phyloP scores from a whole-genome alignment of 2,329 filamentous ascomycete species.

The Xylariomycetidae sp. region DNA sequence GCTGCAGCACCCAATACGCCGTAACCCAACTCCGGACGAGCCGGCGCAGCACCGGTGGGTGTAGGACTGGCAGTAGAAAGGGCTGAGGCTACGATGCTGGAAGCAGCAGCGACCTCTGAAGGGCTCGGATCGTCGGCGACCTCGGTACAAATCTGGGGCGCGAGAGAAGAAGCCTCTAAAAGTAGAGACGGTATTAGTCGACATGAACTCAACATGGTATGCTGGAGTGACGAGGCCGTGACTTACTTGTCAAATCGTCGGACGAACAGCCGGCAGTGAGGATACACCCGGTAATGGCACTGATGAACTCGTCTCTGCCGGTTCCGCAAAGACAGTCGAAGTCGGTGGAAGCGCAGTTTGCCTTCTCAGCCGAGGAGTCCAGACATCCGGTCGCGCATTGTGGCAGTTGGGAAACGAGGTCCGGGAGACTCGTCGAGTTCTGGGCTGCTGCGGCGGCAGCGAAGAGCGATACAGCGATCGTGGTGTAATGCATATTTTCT shows the following conservation, averaged over 20 bases:
- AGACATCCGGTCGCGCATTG: slow-evolving; percentile 24
- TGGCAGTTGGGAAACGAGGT: slow-evolving; percentile 24
- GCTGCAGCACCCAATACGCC: slow-evolving; percentile 22
- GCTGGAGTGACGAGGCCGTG: background rate
- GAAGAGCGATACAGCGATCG: slow-evolving; percentile 17
- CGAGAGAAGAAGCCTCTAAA: slow-evolving; percentile 16
- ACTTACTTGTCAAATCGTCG: slow-evolving; percentile 21
- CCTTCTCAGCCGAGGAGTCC: slow-evolving; percentile 12
- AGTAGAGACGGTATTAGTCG: slow-evolving; percentile 5
- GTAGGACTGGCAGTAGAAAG: slow-evolving; percentile 15
- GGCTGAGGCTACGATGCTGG: slow-evolving; percentile 21
- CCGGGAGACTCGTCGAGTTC: slow-evolving; percentile 20
- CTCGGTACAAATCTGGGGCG: slow-evolving; percentile 22
- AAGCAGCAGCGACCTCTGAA: slow-evolving; percentile 25
- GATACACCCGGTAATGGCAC: slow-evolving; percentile 17
- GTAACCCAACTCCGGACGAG: slow-evolving; percentile 20
- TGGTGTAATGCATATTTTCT: too few relatives aligned
- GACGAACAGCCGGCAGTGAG: slow-evolving; percentile 11
- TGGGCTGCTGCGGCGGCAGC: slow-evolving; percentile 18
- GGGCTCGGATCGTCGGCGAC: slow-evolving; percentile 17
- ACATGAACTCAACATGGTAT: too few relatives aligned
- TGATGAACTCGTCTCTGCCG: slow-evolving; percentile 18
- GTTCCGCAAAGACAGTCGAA: slow-evolving; percentile 25
- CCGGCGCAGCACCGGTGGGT: slow-evolving; percentile 16
- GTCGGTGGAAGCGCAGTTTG: slow-evolving; percentile 21